Base-by-base conservation (phyloP, 164 flowering plant species). In the Buxus sempervirens region DNA sequence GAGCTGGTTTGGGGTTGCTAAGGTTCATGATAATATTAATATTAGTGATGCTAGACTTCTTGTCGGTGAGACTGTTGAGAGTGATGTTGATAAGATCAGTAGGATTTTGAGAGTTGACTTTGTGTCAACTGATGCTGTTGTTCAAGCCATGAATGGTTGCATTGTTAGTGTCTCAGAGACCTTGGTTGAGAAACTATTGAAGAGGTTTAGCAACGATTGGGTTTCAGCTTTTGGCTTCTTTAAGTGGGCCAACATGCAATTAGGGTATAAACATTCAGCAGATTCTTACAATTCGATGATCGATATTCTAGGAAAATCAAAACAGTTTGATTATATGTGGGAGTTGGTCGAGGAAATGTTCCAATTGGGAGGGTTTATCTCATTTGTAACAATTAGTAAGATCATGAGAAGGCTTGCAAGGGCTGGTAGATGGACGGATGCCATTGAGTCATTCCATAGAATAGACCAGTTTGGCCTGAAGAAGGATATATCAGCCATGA, bases 331-430 rank as follows among this genome's bases (percentile, higher is more conserved):
- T 66, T 53, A 81, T 7, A 77, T 85, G 89, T 83, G 80, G 85
- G 80, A 81, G 12, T 63, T 88, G 75, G 75, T 85, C 9, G 78
- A 82, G 63, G 86, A 88, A 72, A 88, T 88, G 89, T 57, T 66
- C 25, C 53, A 58, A 23, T 60, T 73, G 54, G 72, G 66, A 32
- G 87, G 84, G 26, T 74, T 69, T 64, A 72, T 86, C 24, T 65
- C 85, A 1, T 61, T 80, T 72, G 65, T 5, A 41, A 84, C 93
- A 3, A 77, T 86, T 78, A 79, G 45, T 60, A 85, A 70, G 72
- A 77, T 82, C 24, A 80, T 86, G 67, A 78, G 86, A 74, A 82
- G 90, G 73, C 72, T 78, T 55, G 80, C 81, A 1, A 82, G 60
- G 69, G 83, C 81, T 58, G 68, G 81, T 10, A 73, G 24, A 71